Evolutionary conservation across 2,329 filamentous ascomycete genomes (phyloP), one percentile per base, ranked within the genome.

Genomic region (Aaosphaeria pasadenensis): DNA sequence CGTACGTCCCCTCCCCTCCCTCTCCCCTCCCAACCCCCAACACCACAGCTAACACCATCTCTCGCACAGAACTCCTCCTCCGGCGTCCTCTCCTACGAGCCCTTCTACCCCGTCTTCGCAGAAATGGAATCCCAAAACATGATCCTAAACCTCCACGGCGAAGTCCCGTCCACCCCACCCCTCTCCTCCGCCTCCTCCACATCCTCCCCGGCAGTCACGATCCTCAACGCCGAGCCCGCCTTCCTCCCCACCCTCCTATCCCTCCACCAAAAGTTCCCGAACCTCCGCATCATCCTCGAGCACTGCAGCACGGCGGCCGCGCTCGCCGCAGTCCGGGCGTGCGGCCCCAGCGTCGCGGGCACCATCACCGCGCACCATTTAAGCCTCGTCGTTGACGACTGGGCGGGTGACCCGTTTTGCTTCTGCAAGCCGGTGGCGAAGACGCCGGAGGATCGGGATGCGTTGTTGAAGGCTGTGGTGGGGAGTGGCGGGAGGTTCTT

Each of bases 61-160:
- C 9, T 4, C 33, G n/a, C 3, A 3, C 32, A 66, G 56, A 83
- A 85, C 62, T 84, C 80, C 4, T 76, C 77, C 33, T 82, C 81
- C 29, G 89, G 88, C 9, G 87, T 91, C 28, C 74, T 87, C 11
- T 81, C 83, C 48, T 83, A 89, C 61, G 82, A 84, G 51, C 73
- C 78, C 31, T 92, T 89, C 72, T 87, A 88, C 64, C 82, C 84
- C 5, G 88, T 92, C 11, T 95, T 97, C 64, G 81, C 79, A n/a
- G 88, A 89, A 55, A 96, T 97, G 91, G 87, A 96, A 66, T 75
- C 85, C 50, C 83, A 91, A 56, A 84, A 86, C 56, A 77, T 96
- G 66, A 81, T 95, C n/a, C 79, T 95, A 39, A 96, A 96, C 73
- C 77, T 97, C n/a, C 91, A 97, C 68, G 92, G 91, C 56, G 92